These are phyloP conservation scores for Endoconidiophora polonica DNA, from an alignment of 2,329 filamentous ascomycete genomes.

Conservation along the genomic window DNA sequence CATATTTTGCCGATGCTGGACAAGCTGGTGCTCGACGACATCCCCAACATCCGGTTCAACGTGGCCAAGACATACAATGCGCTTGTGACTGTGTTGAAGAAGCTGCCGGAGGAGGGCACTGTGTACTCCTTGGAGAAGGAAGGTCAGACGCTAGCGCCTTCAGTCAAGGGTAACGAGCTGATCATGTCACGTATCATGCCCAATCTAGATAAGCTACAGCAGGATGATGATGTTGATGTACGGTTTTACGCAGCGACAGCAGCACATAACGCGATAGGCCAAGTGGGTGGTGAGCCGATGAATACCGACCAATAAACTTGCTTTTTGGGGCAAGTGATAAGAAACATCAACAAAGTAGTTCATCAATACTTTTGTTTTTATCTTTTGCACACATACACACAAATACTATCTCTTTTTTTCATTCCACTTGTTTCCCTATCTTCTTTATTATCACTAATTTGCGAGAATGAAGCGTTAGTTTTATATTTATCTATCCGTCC, in stretches of 20 bases:
- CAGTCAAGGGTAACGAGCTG: constrained; percentile 57
- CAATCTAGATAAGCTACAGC: constrained; percentile 84
- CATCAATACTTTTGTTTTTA: background rate
- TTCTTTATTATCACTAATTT: background rate
- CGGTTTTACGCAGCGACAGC: constrained; percentile 94
- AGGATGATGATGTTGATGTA: constrained; percentile 95
- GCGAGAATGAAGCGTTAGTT: background rate
- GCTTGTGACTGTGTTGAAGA: constrained; percentile 78
- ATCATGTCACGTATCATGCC: constrained; percentile 78
- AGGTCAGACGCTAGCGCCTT: constrained; percentile 43
- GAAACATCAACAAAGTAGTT: background rate
- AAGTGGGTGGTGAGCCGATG: constrained; percentile 36
- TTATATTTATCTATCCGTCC: no score
- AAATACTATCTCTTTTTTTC: background rate
- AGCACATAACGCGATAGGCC: constrained; percentile 39
- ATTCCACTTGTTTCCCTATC: background rate
- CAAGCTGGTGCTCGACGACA: constrained; percentile 82
- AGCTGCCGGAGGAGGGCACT: constrained; percentile 76
- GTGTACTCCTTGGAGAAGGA: constrained; percentile 73
- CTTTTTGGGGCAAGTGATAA: background rate
- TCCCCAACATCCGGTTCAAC: constrained; percentile 98
- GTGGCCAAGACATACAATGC: constrained; percentile 94
- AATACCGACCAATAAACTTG: constrained; percentile 39
- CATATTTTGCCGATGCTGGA: constrained; percentile 93
- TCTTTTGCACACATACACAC: no score